These are phyloP conservation scores for Vanrija sp. DNA, from an alignment of 1,284 basidiomycete species.

Conservation along the genomic window DNA sequence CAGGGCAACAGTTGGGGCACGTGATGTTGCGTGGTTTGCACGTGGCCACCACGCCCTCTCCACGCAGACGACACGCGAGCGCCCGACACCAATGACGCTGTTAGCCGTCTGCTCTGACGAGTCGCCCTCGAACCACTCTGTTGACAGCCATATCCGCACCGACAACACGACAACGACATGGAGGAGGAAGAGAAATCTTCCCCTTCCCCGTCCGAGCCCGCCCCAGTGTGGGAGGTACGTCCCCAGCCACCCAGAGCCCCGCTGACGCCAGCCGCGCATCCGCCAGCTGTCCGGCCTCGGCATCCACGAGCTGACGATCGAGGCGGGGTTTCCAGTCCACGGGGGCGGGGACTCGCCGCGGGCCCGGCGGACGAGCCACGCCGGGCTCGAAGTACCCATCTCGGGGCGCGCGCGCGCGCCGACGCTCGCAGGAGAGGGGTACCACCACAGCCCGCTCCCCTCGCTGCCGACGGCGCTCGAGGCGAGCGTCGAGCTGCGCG, in stretches of 20 bases:
- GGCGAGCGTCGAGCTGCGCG: constrained; percentile 4
- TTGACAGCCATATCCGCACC: not conserved
- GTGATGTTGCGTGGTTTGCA: too few species aligned
- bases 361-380: constrained; percentile 6
- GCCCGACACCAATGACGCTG: not conserved
- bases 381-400: constrained; percentile 6
- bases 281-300: constrained; percentile 38
- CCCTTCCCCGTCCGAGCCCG: not conserved
- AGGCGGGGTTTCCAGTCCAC: not conserved
- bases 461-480: not conserved
- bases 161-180: not conserved
- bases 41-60: too few species aligned
- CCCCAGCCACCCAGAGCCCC: not conserved
- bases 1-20: too few species aligned
- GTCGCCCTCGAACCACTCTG: not conserved
- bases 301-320: constrained; percentile 40
- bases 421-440: constrained; percentile 40
- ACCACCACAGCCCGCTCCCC: constrained; percentile 1
- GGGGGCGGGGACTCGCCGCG: constrained; percentile 1
- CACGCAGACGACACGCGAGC: too few species aligned
- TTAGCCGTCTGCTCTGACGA: not conserved
- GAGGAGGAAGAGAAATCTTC: too few species aligned
- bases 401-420: constrained; percentile 25
- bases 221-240: constrained; percentile 9
- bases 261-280: constrained; percentile 29